Percentiles rank a stretch among this genome's conserved stretches.
These are phyloP conservation scores for Multifurca ochricompacta DNA, from an alignment of 768 basidiomycete genomes.

Conservation along the genomic window DNA sequence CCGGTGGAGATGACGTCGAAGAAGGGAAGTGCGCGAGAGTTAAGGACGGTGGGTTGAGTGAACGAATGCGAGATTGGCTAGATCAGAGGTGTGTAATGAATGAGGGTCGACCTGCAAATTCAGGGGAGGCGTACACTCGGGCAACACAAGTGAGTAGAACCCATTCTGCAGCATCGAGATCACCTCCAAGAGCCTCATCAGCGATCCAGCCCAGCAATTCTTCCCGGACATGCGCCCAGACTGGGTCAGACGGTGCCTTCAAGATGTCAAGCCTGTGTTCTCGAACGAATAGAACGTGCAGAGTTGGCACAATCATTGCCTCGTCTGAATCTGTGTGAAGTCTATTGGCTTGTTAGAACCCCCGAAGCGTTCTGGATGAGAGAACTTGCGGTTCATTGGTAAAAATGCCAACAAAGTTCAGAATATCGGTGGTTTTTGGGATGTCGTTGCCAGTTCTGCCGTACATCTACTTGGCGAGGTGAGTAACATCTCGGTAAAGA, in stretches of 20 bases:
- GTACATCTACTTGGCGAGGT: conserved; percentile 44
- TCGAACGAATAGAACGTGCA: conserved; percentile 57
- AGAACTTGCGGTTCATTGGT: conserved; percentile 52
- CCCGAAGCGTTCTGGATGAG: background rate
- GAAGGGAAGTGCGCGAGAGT: conserved; percentile 57
- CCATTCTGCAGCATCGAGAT: conserved; percentile 67
- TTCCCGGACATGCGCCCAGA: conserved; percentile 32
- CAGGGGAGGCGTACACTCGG: conserved; percentile 45
- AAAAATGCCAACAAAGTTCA: conserved; percentile 68
- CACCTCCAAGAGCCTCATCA: conserved; percentile 57
- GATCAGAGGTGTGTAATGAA: conserved; percentile 3
- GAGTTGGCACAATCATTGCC: conserved; percentile 44
- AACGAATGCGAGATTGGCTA: conserved; percentile 61
- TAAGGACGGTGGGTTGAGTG: conserved; percentile 60
- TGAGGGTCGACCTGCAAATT: background rate
- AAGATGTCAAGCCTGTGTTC: conserved; percentile 31
- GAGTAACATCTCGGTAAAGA: background rate
- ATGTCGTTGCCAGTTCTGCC: conserved; percentile 36
- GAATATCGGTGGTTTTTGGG: conserved; percentile 53
- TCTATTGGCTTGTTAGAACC: conserved; percentile 23
- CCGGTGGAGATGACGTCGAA: conserved; percentile 21
- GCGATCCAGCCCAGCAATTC: conserved; percentile 71
- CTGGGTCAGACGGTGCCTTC: conserved; percentile 12
- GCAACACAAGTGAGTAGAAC: conserved; percentile 52
- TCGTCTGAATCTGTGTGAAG: conserved; percentile 30